phyloP scores from a whole-genome alignment of 2,329 filamentous ascomycete species.

The Penicillium hesseltinei region DNA sequence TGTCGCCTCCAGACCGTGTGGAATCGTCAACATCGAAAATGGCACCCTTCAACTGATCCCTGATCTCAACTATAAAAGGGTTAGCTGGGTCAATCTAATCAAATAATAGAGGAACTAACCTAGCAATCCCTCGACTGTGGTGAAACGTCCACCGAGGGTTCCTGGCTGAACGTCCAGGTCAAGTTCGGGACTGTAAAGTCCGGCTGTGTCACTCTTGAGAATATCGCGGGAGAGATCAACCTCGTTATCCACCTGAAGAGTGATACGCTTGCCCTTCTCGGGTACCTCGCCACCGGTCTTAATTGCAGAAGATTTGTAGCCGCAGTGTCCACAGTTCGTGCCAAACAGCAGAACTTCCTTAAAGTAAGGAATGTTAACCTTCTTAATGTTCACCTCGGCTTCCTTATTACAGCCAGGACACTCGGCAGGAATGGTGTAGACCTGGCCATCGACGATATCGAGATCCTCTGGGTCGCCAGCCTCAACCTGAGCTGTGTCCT shows the following conservation, averaged over 20 bases:
- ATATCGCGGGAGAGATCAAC: conserved; percentile 87
- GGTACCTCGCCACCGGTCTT: conserved; percentile 95
- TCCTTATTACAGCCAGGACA: conserved; percentile 90
- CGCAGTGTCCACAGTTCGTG: conserved; percentile 86
- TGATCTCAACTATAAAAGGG: conserved; percentile 77
- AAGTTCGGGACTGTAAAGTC: conserved; percentile 81
- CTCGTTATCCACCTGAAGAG: conserved; percentile 64
- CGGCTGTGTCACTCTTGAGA: conserved; percentile 92
- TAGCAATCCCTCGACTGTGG: conserved; percentile 76
- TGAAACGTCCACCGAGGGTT: conserved; percentile 93
- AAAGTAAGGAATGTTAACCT: conserved; percentile 58
- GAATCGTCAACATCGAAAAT: conserved; percentile 74
- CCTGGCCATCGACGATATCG: conserved; percentile 87
- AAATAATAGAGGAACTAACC: neutral
- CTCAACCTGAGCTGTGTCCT: conserved; percentile 24
- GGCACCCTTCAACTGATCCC: conserved; percentile 80
- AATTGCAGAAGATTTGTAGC: conserved; percentile 93
- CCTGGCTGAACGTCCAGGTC: conserved; percentile 66
- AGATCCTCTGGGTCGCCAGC: conserved; percentile 61
- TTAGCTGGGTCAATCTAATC: neutral
- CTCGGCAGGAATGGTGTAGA: conserved; percentile 87
- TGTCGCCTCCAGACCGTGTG: conserved; percentile 68
- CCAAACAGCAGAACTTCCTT: conserved; percentile 96
- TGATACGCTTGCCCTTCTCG: conserved; percentile 79
- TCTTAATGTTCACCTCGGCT: conserved; percentile 59